Percentiles rank a stretch among this genome's conserved stretches.
Evolutionary conservation across 345 rosid species (phyloP).

Genomic region (Camelina neglecta): DNA sequence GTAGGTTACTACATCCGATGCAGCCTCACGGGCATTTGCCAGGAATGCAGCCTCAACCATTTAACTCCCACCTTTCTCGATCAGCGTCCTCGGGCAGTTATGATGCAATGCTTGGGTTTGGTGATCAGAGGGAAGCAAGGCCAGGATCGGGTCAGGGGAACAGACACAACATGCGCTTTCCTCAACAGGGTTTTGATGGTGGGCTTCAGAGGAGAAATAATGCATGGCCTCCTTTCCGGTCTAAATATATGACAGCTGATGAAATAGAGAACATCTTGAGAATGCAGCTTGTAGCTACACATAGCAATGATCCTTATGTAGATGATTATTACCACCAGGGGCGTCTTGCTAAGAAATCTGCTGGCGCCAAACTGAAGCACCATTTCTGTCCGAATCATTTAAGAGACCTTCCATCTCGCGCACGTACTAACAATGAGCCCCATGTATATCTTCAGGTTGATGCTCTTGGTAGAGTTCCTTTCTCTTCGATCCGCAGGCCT

Average conservation of each 20-base stretch:
- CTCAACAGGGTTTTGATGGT: slow-evolving; percentile 62
- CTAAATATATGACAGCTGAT: slow-evolving; percentile 79
- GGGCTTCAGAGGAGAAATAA: slow-evolving; percentile 49
- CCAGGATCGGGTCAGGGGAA: slow-evolving; percentile 63
- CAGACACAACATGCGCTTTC: slow-evolving; percentile 61
- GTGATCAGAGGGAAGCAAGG: slow-evolving; percentile 70
- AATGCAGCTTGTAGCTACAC: slow-evolving; percentile 92
- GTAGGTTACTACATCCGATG: slow-evolving; percentile 59
- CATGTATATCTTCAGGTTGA: slow-evolving; percentile 96
- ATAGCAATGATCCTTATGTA: slow-evolving; percentile 88
- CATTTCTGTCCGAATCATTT: slow-evolving; percentile 85
- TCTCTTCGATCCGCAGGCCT: slow-evolving; percentile 96
- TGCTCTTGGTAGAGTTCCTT: slow-evolving; percentile 94
- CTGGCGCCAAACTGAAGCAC: slow-evolving; percentile 70
- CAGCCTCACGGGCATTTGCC: slow-evolving; percentile 68
- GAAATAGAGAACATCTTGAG: slow-evolving; percentile 84
- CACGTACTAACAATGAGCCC: slow-evolving; percentile 70
- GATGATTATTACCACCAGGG: slow-evolving; percentile 98
- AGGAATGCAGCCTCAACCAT: slow-evolving; percentile 65
- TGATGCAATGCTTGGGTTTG: slow-evolving; percentile 63
- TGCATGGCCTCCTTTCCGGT: slow-evolving; percentile 74
- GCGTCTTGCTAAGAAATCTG: slow-evolving; percentile 75
- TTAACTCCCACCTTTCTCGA: slow-evolving; percentile 65
- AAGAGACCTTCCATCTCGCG: slow-evolving; percentile 82
- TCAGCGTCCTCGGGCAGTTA: slow-evolving; percentile 61